Evolutionary conservation across 345 rosid genomes (phyloP), one percentile per base, ranked within the genome.

Genomic region (Mangifera indica): DNA sequence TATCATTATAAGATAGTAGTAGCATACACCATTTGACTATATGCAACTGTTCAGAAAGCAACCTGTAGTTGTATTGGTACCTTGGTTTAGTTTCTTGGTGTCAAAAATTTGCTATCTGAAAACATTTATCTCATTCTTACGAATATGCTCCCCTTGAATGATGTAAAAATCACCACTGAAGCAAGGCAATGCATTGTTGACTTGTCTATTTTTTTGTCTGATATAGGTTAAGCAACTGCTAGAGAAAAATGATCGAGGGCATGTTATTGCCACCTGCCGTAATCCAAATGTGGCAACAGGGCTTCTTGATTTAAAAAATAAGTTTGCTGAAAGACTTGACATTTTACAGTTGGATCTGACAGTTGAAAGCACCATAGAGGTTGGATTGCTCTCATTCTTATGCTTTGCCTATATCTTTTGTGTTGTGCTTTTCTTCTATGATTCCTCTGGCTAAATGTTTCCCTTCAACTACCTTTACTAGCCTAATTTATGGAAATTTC

Each of bases 241-340:
- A 70, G 91, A 84, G 82, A 87, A 80, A 67, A 81, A 71, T 68
- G 85, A 81, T 60, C 84, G 84, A 78, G 95, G 97, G 44, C 82
- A 77, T 70, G 97, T 88, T 66, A 71, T 93, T 72, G 98, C 98
- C 59, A 90, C 97, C 61, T 90, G 98, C 42, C 85, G 97, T 57
- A 84, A 86, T 72, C 94, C 96, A 32, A 74, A 75, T 29, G 81
- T 67, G 64, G 86, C 97, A 67, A 77, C 78, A 5, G 87, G 78
- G 63, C 93, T 94, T 71, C 63, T 76, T 61, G 85, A 86, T 62
- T 79, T 94, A 74, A 89, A 90, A 76, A 86, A 81, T 60, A 79
- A 73, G 81, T 92, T 86, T 77, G 56, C 86, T 59, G 88, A 89
- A 4, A 88, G 92, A 12, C 93, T 94, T 32, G 74, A 74, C 59